Conservation (phyloP, 192 early-diverging fungal genomes). For the Umbelopsis sp. region DNA sequence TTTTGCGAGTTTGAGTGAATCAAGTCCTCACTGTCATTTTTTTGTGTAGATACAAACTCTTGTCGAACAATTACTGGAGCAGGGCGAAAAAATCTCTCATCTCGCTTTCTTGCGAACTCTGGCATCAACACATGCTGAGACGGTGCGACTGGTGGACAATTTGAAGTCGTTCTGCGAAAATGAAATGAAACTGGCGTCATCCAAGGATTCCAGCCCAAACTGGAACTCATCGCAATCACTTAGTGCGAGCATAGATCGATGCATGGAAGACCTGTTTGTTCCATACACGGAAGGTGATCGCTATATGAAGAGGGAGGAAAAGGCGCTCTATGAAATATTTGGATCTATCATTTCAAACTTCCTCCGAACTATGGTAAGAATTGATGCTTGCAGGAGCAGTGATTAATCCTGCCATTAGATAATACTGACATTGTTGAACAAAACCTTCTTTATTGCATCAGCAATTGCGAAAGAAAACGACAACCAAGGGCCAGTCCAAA, state of each 20-base stretch:
- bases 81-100: constrained; percentile 71
- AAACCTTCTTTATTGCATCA: constrained; percentile 3
- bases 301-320: constrained; percentile 80
- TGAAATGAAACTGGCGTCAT: constrained; percentile 33
- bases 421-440: neutral
- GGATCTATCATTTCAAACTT: constrained; percentile 51
- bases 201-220: constrained; percentile 15
- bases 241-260: constrained; percentile 79
- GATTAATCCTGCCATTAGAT: too few relatives aligned
- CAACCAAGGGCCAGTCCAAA: constrained; percentile 31
- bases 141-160: constrained; percentile 70
- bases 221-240: constrained; percentile 53
- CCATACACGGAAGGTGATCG: constrained; percentile 89
- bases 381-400: neutral
- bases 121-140: constrained; percentile 71
- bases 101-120: constrained; percentile 81
- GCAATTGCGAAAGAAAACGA: constrained; percentile 41
- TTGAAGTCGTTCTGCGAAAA: constrained; percentile 79
- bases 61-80: constrained; percentile 76
- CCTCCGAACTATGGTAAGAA: constrained; percentile 43
- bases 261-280: constrained; percentile 93
- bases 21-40: neutral
- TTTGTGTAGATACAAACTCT: constrained; percentile 80
- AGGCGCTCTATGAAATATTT: constrained; percentile 70
- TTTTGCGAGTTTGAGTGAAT: neutral